Evolutionary conservation across 495 filamentous ascomycete species (phyloP).

Genomic region (Melanomma pulvis-pyrius): DNA sequence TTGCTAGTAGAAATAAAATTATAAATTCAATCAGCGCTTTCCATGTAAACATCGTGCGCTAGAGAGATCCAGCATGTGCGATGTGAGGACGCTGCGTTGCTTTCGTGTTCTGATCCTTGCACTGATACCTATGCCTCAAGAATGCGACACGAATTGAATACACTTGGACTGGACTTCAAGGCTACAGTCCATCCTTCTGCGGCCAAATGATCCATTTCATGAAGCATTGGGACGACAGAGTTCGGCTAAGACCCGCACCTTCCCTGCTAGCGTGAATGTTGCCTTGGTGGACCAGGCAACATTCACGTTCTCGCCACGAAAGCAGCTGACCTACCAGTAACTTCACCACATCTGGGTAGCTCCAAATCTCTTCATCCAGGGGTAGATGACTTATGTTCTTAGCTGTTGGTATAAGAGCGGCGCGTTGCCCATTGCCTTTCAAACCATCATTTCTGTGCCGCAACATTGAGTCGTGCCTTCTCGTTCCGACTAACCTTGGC

Average conservation of each 20-base stretch:
- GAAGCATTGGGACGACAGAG: background rate
- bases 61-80: too few relatives aligned
- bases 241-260: background rate
- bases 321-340: conserved; percentile 1
- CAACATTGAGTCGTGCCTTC: background rate
- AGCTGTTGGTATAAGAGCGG: background rate
- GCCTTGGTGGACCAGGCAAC: background rate
- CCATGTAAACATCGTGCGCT: too few relatives aligned
- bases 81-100: too few relatives aligned
- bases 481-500: background rate
- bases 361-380: too few relatives aligned
- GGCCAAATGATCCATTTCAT: background rate
- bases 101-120: too few relatives aligned
- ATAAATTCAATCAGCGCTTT: too few relatives aligned
- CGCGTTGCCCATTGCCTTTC: too few relatives aligned
- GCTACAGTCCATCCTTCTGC: background rate
- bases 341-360: background rate
- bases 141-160: too few relatives aligned
- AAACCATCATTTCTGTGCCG: too few relatives aligned
- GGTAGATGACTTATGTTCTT: background rate
- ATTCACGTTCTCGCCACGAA: background rate
- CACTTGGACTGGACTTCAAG: too few relatives aligned
- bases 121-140: too few relatives aligned
- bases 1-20: too few relatives aligned
- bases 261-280: background rate